Percentiles rank a stretch among this genome's conserved stretches.
phyloP scores from a whole-genome alignment of 805 yeast species.

The Yarrowia phangngaensis region DNA sequence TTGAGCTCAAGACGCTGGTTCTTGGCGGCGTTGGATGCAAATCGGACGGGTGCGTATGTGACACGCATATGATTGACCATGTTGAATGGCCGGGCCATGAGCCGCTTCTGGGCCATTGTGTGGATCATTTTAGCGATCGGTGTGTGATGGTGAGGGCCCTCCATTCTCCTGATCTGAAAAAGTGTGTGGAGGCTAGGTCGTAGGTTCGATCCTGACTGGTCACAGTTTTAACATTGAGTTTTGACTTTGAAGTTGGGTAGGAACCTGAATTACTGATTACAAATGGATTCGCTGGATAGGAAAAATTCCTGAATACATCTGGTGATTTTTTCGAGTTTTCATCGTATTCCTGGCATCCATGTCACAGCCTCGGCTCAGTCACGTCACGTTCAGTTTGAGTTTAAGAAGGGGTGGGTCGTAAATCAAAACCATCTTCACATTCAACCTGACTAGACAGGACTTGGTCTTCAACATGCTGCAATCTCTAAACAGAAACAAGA shows the following conservation, averaged over 20 bases:
- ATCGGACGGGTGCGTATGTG: conserved; percentile 26
- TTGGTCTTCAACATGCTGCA: too few species aligned
- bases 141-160: background rate
- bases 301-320: too few species aligned
- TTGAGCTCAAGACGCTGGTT: conserved; percentile 23
- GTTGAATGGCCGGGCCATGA: conserved; percentile 20
- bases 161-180: conserved; percentile 15
- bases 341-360: too few species aligned
- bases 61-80: conserved; percentile 24
- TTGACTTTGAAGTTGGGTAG: too few species aligned
- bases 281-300: too few species aligned
- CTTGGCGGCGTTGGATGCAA: conserved; percentile 16
- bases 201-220: conserved; percentile 2
- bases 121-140: conserved; percentile 5
- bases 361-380: conserved; percentile 8
- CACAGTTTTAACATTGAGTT: too few species aligned
- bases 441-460: conserved; percentile 1
- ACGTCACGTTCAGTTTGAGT: conserved; percentile 27
- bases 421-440: conserved; percentile 11
- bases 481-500: conserved; percentile 46
- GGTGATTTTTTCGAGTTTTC: too few species aligned
- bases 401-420: conserved; percentile 24
- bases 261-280: too few species aligned
- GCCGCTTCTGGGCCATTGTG: conserved; percentile 12
- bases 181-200: background rate